phyloP scores from a whole-genome alignment of 345 rosid species.

The Eucalyptus sp. region DNA sequence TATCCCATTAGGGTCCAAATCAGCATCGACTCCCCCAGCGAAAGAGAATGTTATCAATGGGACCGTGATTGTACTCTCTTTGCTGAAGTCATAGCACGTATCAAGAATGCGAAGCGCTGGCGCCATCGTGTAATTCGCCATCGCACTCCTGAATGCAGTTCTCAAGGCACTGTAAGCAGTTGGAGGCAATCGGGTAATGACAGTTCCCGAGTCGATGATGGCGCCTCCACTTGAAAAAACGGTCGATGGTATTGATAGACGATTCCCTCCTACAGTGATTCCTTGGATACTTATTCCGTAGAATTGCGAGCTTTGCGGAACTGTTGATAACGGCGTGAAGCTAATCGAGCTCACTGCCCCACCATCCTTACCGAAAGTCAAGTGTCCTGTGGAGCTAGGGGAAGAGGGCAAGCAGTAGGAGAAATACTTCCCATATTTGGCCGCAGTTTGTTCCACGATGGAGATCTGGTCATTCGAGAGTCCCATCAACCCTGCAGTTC shows the following conservation, averaged over 20 bases:
- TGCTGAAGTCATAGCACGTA: constrained; percentile 17
- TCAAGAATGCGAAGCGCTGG: not conserved
- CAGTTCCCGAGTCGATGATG: constrained; percentile 18
- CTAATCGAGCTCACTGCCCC: not conserved
- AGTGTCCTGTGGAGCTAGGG: constrained; percentile 5
- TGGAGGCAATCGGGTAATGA: constrained; percentile 10
- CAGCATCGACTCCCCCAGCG: not conserved
- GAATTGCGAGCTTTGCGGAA: not conserved
- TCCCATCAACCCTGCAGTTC: not conserved
- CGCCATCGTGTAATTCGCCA: constrained; percentile 4
- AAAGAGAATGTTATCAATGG: constrained; percentile 2
- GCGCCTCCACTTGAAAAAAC: not conserved
- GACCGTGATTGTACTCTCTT: not conserved
- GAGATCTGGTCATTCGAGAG: not conserved
- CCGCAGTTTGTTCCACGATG: constrained; percentile 3
- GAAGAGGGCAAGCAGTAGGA: constrained; percentile 17
- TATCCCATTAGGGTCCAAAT: not conserved
- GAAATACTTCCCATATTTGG: constrained; percentile 5
- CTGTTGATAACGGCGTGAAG: constrained; percentile 5
- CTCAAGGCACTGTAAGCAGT: constrained; percentile 1
- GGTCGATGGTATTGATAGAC: not conserved
- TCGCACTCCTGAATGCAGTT: not conserved
- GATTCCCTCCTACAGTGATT: constrained; percentile 2
- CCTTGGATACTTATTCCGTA: constrained; percentile 9
- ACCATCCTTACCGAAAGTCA: not conserved